A percentile compares a stretch with the other conserved stretches of the same genome.
Evolutionary conservation across 2,329 filamentous ascomycete genomes (phyloP).

Genomic region (Colletotrichum neosansevieriae): DNA sequence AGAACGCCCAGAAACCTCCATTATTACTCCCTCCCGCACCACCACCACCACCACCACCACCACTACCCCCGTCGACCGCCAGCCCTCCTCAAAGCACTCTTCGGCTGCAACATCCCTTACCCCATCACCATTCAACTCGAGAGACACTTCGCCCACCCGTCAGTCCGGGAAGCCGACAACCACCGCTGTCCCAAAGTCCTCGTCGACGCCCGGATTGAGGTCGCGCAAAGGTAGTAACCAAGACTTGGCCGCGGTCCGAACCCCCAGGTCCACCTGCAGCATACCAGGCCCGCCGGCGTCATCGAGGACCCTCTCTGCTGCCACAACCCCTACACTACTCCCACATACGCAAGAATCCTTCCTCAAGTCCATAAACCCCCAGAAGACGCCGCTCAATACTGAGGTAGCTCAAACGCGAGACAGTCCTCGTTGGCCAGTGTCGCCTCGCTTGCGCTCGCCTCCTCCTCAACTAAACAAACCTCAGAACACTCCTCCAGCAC

Average conservation of each 20-base stretch:
- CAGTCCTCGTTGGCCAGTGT: slow-evolving; percentile 80
- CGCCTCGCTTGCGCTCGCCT: slow-evolving; percentile 82
- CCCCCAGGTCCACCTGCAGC: slow-evolving; percentile 60
- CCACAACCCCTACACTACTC: slow-evolving; percentile 75
- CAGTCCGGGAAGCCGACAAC: slow-evolving; percentile 52
- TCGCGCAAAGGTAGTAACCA: slow-evolving; percentile 75
- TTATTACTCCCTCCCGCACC: slow-evolving; percentile 45
- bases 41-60: slow-evolving; percentile 44
- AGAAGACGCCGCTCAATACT: slow-evolving; percentile 67
- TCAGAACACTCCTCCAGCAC: slow-evolving; percentile 53
- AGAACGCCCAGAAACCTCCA: slow-evolving; percentile 39
- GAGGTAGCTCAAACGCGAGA: slow-evolving; percentile 61
- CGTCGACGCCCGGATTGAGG: slow-evolving; percentile 55
- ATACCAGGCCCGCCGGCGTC: slow-evolving; percentile 72
- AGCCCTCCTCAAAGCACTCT: slow-evolving; percentile 50
- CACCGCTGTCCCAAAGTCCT: slow-evolving; percentile 47
- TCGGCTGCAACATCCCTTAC: slow-evolving; percentile 52
- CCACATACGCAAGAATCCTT: slow-evolving; percentile 70
- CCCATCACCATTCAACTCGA: slow-evolving; percentile 54
- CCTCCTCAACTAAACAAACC: slow-evolving; percentile 69
- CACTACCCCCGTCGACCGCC: slow-evolving; percentile 43
- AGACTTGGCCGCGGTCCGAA: slow-evolving; percentile 73
- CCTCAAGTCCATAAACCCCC: slow-evolving; percentile 71
- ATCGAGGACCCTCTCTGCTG: slow-evolving; percentile 76
- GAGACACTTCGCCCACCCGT: slow-evolving; percentile 63